A percentile compares a stretch with the other conserved stretches of the same genome.
Conservation (phyloP, 495 filamentous ascomycete genomes). For the Xylaria curta region DNA sequence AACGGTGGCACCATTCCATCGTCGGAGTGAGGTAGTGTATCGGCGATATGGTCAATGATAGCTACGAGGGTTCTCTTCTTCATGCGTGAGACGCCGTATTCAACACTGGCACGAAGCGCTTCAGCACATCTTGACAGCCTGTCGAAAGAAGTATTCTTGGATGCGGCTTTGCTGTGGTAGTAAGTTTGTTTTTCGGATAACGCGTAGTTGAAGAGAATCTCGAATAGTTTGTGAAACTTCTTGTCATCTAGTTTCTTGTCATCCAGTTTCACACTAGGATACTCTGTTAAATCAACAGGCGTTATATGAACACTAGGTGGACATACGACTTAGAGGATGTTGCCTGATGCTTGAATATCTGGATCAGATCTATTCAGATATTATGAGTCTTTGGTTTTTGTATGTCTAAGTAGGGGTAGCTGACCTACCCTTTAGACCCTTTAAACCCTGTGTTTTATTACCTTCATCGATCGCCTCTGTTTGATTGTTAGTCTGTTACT, state of each 20-base stretch:
- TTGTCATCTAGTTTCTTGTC: conserved; percentile 63
- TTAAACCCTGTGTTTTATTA: conserved; percentile 34
- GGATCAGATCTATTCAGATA: conserved; percentile 52
- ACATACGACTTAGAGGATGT: conserved; percentile 63
- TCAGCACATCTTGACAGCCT: conserved; percentile 75
- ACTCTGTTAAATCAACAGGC: conserved; percentile 30
- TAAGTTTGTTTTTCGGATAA: conserved; percentile 70
- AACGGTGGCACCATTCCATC: conserved; percentile 75
- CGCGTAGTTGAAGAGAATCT: conserved; percentile 75
- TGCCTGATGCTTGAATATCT: conserved; percentile 67
- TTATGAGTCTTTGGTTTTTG: conserved; percentile 12
- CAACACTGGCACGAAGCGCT: conserved; percentile 72
- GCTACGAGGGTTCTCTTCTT: conserved; percentile 77
- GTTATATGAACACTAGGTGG: background rate
- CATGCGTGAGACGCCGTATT: conserved; percentile 69
- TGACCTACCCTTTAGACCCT: conserved; percentile 44
- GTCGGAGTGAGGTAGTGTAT: conserved; percentile 69
- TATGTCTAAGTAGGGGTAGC: conserved; percentile 9
- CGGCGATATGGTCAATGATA: conserved; percentile 79
- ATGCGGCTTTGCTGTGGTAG: conserved; percentile 57
- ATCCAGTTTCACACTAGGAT: conserved; percentile 41
- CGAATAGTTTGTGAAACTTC: conserved; percentile 79
- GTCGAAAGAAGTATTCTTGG: conserved; percentile 53
- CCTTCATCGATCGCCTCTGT: conserved; percentile 39
- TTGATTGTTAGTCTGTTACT: conserved; percentile 26